These are phyloP conservation scores for Solanum gracilifrons DNA, from an alignment of 257 asterid genomes.

Conservation along the genomic window DNA sequence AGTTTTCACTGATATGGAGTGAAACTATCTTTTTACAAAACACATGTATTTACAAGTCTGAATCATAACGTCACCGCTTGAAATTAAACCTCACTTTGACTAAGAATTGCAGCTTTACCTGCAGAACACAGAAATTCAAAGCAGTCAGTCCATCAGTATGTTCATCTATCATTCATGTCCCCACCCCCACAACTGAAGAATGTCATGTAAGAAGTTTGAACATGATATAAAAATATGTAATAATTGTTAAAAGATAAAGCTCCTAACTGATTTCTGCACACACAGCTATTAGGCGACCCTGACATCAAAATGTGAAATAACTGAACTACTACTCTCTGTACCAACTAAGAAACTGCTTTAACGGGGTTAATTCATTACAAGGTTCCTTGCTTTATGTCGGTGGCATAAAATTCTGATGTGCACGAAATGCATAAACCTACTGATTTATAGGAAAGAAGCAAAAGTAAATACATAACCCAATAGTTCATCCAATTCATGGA, in stretches of 20 bases:
- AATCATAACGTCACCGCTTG: constrained; percentile 38
- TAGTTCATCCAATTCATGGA: not conserved
- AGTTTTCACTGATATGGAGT: not conserved
- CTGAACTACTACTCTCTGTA: not conserved
- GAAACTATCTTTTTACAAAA: constrained; percentile 6
- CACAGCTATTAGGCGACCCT: not conserved
- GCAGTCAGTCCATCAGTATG: not conserved
- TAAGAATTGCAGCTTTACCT: constrained; percentile 93
- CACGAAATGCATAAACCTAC: not conserved
- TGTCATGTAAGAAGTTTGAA: not conserved
- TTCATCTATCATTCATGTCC: not conserved
- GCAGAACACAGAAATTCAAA: constrained; percentile 6
- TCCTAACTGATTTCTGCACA: not conserved
- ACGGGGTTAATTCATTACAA: not conserved
- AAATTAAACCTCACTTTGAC: constrained; percentile 90
- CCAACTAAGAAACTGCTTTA: not conserved
- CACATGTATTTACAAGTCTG: not conserved
- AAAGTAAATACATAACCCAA: not conserved
- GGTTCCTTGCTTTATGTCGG: not conserved
- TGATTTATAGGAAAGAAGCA: not conserved
- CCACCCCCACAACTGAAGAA: not conserved
- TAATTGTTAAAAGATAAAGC: not conserved
- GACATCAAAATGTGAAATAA: not conserved
- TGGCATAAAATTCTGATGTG: not conserved
- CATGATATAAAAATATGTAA: not conserved